A percentile compares a stretch with the other conserved stretches of the same genome.
phyloP scores from a whole-genome alignment of 1,284 basidiomycete genomes.

The Inonotus obliquus region DNA sequence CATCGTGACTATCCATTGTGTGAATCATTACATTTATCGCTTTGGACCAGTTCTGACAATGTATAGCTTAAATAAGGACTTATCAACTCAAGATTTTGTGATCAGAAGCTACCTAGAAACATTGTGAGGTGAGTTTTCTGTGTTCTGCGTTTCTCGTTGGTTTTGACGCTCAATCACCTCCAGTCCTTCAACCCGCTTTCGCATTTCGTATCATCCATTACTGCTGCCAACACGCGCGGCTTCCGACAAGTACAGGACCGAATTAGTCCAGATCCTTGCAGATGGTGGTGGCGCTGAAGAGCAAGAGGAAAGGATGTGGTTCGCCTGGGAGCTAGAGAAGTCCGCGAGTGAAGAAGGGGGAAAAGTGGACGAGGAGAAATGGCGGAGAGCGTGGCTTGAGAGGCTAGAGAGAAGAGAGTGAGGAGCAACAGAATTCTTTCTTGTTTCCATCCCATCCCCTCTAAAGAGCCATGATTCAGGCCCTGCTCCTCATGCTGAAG shows the following conservation, averaged over 20 bases:
- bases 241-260: conserved; percentile 57
- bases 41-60: background rate
- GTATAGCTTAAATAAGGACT: conserved; percentile 2
- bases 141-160: background rate
- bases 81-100: conserved; percentile 11
- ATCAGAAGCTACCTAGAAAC: conserved; percentile 56
- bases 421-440: conserved; percentile 24
- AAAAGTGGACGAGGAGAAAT: conserved; percentile 39
- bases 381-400: conserved; percentile 52
- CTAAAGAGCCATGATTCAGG: conserved; percentile 66
- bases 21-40: background rate
- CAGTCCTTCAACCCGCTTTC: conserved; percentile 67
- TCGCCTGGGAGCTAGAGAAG: conserved; percentile 55
- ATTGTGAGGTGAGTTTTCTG: conserved; percentile 49
- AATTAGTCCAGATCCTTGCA: conserved; percentile 50
- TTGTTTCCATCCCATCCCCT: background rate
- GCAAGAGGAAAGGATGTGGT: conserved; percentile 70
- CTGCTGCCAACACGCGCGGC: conserved; percentile 53
- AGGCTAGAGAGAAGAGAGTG: conserved; percentile 70
- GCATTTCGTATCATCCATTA: conserved; percentile 49
- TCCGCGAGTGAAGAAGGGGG: conserved; percentile 15
- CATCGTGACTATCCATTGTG: conserved; percentile 17
- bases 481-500: conserved; percentile 60
- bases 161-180: background rate
- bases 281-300: conserved; percentile 55